Evolutionary conservation across 495 filamentous ascomycete species (phyloP), one percentile per base, ranked within the genome.

Genomic region (Lophiostoma macrostomum): DNA sequence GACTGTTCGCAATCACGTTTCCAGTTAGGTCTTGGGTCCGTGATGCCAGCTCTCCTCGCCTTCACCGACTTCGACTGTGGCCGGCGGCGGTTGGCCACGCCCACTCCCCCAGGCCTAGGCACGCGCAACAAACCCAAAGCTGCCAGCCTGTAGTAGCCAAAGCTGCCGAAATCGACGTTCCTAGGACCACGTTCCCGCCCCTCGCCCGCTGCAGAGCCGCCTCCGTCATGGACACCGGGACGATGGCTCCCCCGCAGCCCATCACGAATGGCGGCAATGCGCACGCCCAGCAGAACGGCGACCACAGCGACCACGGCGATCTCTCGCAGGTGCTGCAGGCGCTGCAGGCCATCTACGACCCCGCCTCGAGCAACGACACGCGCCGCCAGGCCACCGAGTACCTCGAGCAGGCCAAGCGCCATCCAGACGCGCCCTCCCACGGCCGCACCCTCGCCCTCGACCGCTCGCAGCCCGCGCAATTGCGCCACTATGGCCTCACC

Each of bases 401-500:
- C 67, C 82, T 99, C 50, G 91, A 97, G 64, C 69, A 84, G 14
- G 76, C 91, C 54, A 96, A 96, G 69, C 75, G 78, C 24, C 79
- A 84, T 61, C 74, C 80, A 38, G 79, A 88, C 45, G 90, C 91
- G 0, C 88, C 90, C 12, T 82, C 81, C 18, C 83, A 89, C 71
- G 94, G 94, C n/a, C 94, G 86, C 69, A 76, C 80, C 20, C 78
- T 99, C 46, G 90, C 90, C 29, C 79, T 79, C 45, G 84, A 86
- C 65, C 75, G 75, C 53, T 69, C 77, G 10, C 86, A 91, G 61
- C 77, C 85, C 35, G 79, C 87, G 11, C 77, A 91, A 29, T 86
- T 97, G 34, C 86, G 93, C 56, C 90, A 96, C 69, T 99, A 93
- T 67, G 94, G 89, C 35, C 76, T 99, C 22, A 89, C 89, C 10